A percentile compares a stretch with the other conserved stretches of the same genome.
phyloP scores from a whole-genome alignment of 495 filamentous ascomycete genomes.

The Penicillium simplicissimum region DNA sequence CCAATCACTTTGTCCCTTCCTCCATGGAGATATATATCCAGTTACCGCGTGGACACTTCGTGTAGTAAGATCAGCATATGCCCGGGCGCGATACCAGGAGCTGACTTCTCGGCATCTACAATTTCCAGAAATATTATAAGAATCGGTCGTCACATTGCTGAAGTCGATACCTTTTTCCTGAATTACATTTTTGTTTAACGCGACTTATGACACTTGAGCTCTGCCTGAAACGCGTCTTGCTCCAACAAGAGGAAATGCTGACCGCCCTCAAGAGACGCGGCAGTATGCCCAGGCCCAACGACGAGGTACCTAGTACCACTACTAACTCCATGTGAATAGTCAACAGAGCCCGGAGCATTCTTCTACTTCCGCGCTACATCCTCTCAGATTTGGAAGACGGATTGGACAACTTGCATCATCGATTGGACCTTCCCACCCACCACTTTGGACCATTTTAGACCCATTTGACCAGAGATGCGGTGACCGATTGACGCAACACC shows the following conservation, averaged over 20 bases:
- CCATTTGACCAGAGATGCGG: slow-evolving; percentile 38
- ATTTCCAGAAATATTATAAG: no score
- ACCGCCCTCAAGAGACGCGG: slow-evolving; percentile 7
- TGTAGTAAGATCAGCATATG: no score
- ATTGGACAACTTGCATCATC: neutral
- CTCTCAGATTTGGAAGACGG: neutral
- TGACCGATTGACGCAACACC: slow-evolving; percentile 34
- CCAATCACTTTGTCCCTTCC: no score
- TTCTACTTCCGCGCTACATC: neutral
- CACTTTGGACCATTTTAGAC: neutral
- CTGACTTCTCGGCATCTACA: no score
- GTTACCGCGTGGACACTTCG: no score
- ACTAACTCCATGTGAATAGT: neutral
- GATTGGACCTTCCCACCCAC: neutral
- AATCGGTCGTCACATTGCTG: no score
- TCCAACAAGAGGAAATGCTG: neutral
- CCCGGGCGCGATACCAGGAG: no score
- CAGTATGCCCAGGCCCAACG: neutral
- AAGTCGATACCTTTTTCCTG: neutral
- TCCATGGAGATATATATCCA: no score
- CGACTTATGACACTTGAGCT: neutral
- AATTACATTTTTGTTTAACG: neutral
- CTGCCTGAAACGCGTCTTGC: neutral
- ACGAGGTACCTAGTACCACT: neutral
- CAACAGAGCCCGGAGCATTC: slow-evolving; percentile 1